These are phyloP conservation scores for Ganoderma multipileum DNA, from an alignment of 1,284 basidiomycete species.

Conservation along the genomic window DNA sequence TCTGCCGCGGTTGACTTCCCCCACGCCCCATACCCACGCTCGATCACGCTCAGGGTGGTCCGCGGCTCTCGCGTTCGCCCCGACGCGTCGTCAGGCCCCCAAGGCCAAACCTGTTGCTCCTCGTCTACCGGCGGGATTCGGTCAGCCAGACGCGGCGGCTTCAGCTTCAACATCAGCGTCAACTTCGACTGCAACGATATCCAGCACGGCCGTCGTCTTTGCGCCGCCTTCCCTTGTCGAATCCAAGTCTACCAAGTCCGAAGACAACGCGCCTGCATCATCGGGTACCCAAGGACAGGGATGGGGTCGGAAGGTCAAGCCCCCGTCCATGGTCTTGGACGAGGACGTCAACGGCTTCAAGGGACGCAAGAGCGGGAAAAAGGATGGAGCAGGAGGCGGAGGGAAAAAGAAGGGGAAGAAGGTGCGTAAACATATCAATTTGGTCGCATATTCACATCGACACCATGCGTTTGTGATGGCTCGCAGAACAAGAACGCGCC, in stretches of 20 bases:
- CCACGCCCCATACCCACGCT: conserved; percentile 18
- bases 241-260: conserved; percentile 39
- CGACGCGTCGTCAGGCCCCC: conserved; percentile 63
- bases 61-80: conserved; percentile 85
- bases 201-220: conserved; percentile 75
- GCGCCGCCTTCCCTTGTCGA: conserved; percentile 71
- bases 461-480: background rate
- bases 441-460: background rate
- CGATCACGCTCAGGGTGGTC: conserved; percentile 70
- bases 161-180: conserved; percentile 21
- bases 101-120: conserved; percentile 60
- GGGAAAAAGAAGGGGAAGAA: conserved; percentile 65
- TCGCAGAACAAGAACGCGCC: conserved; percentile 66
- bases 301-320: conserved; percentile 88
- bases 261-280: conserved; percentile 36
- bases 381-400: conserved; percentile 46
- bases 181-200: conserved; percentile 47
- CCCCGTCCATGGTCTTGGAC: conserved; percentile 87
- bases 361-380: conserved; percentile 55
- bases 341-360: conserved; percentile 89
- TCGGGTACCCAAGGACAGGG: conserved; percentile 47
- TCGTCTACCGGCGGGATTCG: conserved; percentile 64
- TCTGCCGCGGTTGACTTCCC: conserved; percentile 20
- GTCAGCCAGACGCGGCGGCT: conserved; percentile 34
- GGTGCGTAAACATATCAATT: conserved; percentile 47